Percentiles rank a stretch among this genome's conserved stretches.
Conservation (phyloP, 1,284 basidiomycete genomes). For the Leccinum subfulvum region DNA sequence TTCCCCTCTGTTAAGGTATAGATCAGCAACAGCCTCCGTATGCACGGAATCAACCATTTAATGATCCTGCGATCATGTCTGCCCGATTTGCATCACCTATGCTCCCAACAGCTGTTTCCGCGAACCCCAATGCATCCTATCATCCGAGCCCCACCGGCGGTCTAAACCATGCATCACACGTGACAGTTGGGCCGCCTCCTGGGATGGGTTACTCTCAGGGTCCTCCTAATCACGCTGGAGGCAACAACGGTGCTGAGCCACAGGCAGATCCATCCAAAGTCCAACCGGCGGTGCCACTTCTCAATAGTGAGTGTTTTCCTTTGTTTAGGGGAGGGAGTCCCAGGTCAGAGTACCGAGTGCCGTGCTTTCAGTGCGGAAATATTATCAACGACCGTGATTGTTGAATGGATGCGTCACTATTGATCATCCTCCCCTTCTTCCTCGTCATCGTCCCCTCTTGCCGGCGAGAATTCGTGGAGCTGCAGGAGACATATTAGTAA, state of each 20-base stretch:
- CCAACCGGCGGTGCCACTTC: conserved; percentile 33
- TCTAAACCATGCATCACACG: conserved; percentile 25
- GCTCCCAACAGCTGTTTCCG: conserved; percentile 14
- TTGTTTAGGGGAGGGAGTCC: conserved; percentile 67
- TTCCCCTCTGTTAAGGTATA: conserved; percentile 24
- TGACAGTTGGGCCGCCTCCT: conserved; percentile 61
- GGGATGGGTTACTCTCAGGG: conserved; percentile 52
- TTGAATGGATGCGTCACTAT: conserved; percentile 30
- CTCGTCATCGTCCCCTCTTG: conserved; percentile 22
- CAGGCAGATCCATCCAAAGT: conserved; percentile 30
- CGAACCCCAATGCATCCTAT: conserved; percentile 17
- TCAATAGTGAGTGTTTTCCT: conserved; percentile 66
- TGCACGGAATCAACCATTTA: conserved; percentile 49
- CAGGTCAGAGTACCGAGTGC: conserved; percentile 74
- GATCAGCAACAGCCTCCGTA: conserved; percentile 40
- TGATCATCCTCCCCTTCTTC: conserved; percentile 20
- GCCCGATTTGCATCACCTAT: conserved; percentile 55
- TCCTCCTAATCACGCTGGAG: conserved; percentile 27
- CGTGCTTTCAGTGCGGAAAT: conserved; percentile 83
- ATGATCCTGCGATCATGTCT: conserved; percentile 81
- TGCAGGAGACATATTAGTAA: conserved; percentile 25
- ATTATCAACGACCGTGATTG: conserved; percentile 62
- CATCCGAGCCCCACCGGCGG: conserved; percentile 1
- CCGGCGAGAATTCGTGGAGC: conserved; percentile 31
- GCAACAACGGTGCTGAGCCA: conserved; percentile 17